These are phyloP conservation scores for Zygoascus biomembranicola DNA, from an alignment of 805 yeast genomes.

Conservation along the genomic window DNA sequence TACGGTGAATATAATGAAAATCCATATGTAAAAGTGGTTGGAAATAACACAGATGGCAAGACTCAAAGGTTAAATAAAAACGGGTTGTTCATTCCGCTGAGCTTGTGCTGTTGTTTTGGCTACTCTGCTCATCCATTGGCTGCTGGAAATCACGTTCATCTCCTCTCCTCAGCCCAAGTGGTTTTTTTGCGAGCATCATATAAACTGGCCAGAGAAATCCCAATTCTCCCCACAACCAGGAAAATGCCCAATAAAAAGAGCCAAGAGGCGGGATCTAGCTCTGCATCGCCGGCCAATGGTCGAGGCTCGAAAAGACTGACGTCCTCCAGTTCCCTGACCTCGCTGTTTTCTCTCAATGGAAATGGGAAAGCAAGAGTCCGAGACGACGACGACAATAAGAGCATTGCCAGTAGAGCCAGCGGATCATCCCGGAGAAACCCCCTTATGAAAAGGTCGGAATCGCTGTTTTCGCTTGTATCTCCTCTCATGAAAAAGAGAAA, in stretches of 20 bases:
- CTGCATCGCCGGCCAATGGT: neutral
- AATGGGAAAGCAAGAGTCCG: neutral
- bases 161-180: neutral
- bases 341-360: constrained; percentile 7
- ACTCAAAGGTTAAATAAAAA: too few relatives aligned
- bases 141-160: neutral
- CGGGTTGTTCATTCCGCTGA: too few relatives aligned
- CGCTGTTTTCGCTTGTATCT: neutral
- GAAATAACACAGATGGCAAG: too few relatives aligned
- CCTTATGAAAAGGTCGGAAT: neutral
- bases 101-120: too few relatives aligned
- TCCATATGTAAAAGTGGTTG: too few relatives aligned
- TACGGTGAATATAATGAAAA: too few relatives aligned
- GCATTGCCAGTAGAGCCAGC: constrained; percentile 13
- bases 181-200: neutral
- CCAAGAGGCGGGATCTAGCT: neutral
- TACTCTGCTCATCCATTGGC: neutral
- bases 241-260: neutral
- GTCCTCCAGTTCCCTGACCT: constrained; percentile 2
- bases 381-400: constrained; percentile 6
- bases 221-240: neutral
- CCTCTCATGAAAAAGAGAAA: neutral
- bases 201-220: too few relatives aligned
- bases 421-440: constrained; percentile 6
- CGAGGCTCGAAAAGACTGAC: neutral